Percentiles rank a stretch among this genome's conserved stretches.
These are phyloP conservation scores for Candida ovalis DNA, from an alignment of 805 yeast genomes.

Conservation along the genomic window DNA sequence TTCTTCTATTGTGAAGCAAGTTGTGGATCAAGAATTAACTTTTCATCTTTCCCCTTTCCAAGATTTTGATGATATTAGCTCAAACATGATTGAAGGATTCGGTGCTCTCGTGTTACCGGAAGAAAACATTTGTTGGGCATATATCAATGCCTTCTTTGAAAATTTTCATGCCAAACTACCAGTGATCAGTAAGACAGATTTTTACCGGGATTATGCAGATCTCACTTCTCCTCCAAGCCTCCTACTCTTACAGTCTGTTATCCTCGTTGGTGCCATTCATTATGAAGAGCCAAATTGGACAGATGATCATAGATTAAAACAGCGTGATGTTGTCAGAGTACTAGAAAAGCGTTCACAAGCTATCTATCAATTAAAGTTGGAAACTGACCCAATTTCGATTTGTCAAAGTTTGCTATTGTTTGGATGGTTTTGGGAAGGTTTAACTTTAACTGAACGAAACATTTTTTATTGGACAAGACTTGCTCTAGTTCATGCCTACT, in stretches of 20 bases:
- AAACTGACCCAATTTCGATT: constrained; percentile 56
- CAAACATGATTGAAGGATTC: neutral
- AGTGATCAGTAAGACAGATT: constrained; percentile 54
- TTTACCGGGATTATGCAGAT: constrained; percentile 52
- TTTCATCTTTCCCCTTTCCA: neutral
- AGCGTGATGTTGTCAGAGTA: neutral
- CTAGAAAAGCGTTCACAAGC: neutral
- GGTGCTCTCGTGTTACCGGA: constrained; percentile 51
- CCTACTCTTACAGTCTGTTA: constrained; percentile 53
- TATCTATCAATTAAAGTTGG: constrained; percentile 32
- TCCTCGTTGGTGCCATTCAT: constrained; percentile 52
- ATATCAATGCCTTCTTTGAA: constrained; percentile 55
- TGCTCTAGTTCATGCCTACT: neutral
- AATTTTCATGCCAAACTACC: constrained; percentile 68
- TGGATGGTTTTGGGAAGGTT: constrained; percentile 7
- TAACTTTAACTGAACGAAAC: constrained; percentile 35
- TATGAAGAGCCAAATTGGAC: neutral
- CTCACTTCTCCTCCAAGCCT: constrained; percentile 55
- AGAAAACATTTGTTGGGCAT: constrained; percentile 50
- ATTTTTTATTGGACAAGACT: constrained; percentile 53
- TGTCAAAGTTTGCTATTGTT: constrained; percentile 45
- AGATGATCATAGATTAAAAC: neutral
- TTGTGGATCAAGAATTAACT: neutral
- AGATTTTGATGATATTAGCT: neutral
- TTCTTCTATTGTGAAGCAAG: neutral